Conservation (phyloP, 192 early-diverging fungal genomes). For the Coemansia sp. region DNA sequence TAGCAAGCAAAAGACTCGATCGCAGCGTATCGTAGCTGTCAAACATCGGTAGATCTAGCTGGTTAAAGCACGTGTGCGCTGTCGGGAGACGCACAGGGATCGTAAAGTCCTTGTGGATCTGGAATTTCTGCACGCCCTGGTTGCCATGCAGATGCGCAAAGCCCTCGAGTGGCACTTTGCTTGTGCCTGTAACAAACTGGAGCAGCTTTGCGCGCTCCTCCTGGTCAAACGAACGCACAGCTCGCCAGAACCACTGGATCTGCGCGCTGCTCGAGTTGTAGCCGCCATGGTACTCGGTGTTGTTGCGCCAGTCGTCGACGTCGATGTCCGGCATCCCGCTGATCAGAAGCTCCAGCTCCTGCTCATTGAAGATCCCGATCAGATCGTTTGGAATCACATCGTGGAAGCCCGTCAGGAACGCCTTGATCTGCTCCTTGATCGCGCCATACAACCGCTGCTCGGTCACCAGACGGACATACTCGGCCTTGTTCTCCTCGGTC, state of each 20-base stretch:
- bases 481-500: constrained; percentile 95
- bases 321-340: constrained; percentile 99
- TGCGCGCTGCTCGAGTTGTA: constrained; percentile 84
- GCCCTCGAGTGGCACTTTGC: constrained; percentile 97
- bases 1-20: constrained; percentile 79
- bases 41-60: constrained; percentile 94
- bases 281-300: constrained; percentile 93
- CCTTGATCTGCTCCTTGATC: constrained; percentile 93
- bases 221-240: constrained; percentile 94
- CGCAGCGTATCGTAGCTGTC: constrained; percentile 89
- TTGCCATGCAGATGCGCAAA: constrained; percentile 92
- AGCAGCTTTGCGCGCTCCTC: constrained; percentile 97
- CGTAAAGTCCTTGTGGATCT: constrained; percentile 96
- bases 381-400: constrained; percentile 91
- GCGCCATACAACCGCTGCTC: constrained; percentile 90
- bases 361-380: constrained; percentile 98
- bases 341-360: constrained; percentile 97
- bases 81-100: constrained; percentile 86
- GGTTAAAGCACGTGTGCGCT: constrained; percentile 99
- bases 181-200: constrained; percentile 97
- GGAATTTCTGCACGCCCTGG: constrained; percentile 96
- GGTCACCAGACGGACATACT: constrained; percentile 93
- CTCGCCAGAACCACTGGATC: constrained; percentile 99
- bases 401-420: constrained; percentile 94
- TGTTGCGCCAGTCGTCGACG: constrained; percentile 99